Evolutionary conservation across 805 yeast species (phyloP).

Genomic region (Barnettozyma sp.): DNA sequence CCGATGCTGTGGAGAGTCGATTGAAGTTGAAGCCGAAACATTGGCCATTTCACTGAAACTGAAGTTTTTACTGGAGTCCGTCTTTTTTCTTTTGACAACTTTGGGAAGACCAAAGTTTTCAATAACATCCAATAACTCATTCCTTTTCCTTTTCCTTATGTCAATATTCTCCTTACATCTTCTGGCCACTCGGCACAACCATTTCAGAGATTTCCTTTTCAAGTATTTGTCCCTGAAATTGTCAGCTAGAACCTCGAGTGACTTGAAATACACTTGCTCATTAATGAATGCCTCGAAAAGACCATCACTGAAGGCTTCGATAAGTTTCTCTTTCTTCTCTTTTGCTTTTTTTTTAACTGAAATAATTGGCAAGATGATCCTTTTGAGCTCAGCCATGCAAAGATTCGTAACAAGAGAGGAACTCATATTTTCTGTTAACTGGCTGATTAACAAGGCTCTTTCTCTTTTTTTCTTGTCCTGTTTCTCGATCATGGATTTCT

Average conservation of each 20-base stretch:
- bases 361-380: slow-evolving; percentile 11
- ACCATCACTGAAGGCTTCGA: slow-evolving; percentile 40
- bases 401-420: slow-evolving; percentile 12
- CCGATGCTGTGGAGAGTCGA: slow-evolving; percentile 9
- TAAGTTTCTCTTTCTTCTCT: slow-evolving; percentile 22
- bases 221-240: slow-evolving; percentile 27
- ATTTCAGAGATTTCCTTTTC: slow-evolving; percentile 27
- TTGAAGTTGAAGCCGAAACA: slow-evolving; percentile 7
- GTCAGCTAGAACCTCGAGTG: slow-evolving; percentile 42
- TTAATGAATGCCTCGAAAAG: slow-evolving; percentile 54
- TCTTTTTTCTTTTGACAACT: slow-evolving; percentile 19
- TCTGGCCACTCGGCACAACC: slow-evolving; percentile 27
- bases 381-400: slow-evolving; percentile 19
- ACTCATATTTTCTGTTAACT: neutral
- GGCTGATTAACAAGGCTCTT: slow-evolving; percentile 13
- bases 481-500: slow-evolving; percentile 12
- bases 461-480: slow-evolving; percentile 15
- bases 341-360: slow-evolving; percentile 12
- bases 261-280: slow-evolving; percentile 43
- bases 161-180: slow-evolving; percentile 21
- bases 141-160: slow-evolving; percentile 31
- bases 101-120: slow-evolving; percentile 31
- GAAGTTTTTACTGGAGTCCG: slow-evolving; percentile 7
- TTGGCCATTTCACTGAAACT: slow-evolving; percentile 5
- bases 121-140: slow-evolving; percentile 33